Evolutionary conservation across 306 rosid genomes (phyloP).

Genomic region (Albizia julibrissin): DNA sequence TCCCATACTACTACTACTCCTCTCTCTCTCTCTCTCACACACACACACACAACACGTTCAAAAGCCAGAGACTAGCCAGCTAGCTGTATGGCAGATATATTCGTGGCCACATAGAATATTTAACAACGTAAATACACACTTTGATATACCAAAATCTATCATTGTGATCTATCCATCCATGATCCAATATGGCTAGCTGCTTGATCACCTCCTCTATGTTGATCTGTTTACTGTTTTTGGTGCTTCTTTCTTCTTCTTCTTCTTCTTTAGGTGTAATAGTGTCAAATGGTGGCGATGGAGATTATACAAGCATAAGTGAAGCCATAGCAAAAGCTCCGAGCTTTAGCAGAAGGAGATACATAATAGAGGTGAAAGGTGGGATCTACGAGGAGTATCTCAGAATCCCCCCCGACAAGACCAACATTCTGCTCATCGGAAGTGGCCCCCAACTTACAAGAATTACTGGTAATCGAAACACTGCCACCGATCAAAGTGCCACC

Average conservation of each 20-base stretch:
- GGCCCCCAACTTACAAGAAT: background rate
- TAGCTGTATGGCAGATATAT: background rate
- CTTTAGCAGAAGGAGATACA: background rate
- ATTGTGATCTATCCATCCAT: background rate
- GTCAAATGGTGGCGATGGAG: background rate
- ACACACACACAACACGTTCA: background rate
- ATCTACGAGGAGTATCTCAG: background rate
- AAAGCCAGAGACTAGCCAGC: background rate
- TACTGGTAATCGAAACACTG: background rate
- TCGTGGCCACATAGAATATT: background rate
- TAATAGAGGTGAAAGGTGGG: background rate
- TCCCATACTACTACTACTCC: background rate
- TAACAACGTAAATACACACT: background rate
- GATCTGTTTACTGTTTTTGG: background rate
- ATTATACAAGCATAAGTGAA: background rate
- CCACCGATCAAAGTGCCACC: constrained; percentile 2
- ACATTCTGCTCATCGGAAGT: background rate
- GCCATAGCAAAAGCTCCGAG: background rate
- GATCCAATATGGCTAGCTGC: background rate
- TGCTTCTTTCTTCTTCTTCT: background rate
- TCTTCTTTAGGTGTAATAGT: background rate
- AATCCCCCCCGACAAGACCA: background rate
- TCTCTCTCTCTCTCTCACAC: no score
- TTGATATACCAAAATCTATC: background rate
- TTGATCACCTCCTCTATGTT: background rate